Percentiles rank a stretch among this genome's conserved stretches.
Evolutionary conservation across 805 yeast species (phyloP).

Genomic region (Wickerhamomyces canadensis): DNA sequence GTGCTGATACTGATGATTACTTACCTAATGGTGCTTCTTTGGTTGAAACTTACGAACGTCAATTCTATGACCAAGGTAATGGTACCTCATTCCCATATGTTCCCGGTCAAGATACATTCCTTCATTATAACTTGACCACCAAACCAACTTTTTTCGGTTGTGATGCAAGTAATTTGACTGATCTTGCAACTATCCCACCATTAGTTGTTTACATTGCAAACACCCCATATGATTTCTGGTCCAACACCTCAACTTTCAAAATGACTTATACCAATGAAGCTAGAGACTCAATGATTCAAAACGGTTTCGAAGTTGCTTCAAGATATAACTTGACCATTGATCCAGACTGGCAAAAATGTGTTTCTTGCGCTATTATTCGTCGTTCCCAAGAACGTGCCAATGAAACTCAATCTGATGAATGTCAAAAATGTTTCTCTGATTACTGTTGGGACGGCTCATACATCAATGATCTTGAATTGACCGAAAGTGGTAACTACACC

Average conservation of each 20-base stretch:
- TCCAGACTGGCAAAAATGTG: constrained; percentile 61
- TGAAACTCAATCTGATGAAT: constrained; percentile 49
- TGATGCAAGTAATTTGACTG: constrained; percentile 54
- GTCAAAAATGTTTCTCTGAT: constrained; percentile 56
- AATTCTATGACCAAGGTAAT: constrained; percentile 41
- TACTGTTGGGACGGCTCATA: constrained; percentile 68
- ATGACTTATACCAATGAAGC: constrained; percentile 54
- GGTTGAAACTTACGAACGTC: constrained; percentile 49
- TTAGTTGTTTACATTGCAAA: constrained; percentile 71
- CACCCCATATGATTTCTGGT: constrained; percentile 51
- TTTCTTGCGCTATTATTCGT: constrained; percentile 76
- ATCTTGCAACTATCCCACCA: constrained; percentile 54
- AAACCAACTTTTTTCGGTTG: constrained; percentile 82
- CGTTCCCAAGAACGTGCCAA: constrained; percentile 66
- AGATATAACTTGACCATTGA: constrained; percentile 63
- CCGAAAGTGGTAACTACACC: neutral
- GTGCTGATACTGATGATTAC: constrained; percentile 50
- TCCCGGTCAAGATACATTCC: constrained; percentile 60
- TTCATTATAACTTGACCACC: constrained; percentile 52
- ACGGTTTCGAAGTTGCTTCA: constrained; percentile 68
- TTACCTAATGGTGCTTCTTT: constrained; percentile 73
- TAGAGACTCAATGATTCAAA: constrained; percentile 51
- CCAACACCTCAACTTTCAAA: constrained; percentile 67
- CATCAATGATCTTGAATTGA: neutral
- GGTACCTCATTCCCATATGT: constrained; percentile 71